phyloP scores from a whole-genome alignment of 257 asterid genomes.

The Gentiana macrophylla region DNA sequence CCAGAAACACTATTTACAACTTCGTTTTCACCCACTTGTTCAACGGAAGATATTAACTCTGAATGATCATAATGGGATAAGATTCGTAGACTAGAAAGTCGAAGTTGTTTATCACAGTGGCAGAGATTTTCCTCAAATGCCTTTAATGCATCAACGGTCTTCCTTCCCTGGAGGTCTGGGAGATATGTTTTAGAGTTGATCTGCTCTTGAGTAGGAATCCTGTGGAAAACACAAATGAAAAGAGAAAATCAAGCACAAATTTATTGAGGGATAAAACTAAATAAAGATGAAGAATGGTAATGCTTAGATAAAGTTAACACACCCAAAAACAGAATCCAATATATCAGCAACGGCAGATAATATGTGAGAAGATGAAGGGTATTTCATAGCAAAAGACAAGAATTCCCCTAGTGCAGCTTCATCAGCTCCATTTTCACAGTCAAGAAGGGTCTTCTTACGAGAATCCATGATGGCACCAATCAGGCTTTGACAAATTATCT shows the following conservation, averaged over 20 bases:
- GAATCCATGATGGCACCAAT: constrained; percentile 68
- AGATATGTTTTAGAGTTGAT: constrained; percentile 29
- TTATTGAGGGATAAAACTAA: neutral
- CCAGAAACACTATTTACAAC: constrained; percentile 23
- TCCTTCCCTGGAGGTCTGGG: constrained; percentile 37
- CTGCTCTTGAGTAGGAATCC: constrained; percentile 30
- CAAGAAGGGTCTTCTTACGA: constrained; percentile 32
- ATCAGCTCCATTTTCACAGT: constrained; percentile 24
- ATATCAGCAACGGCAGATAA: constrained; percentile 71
- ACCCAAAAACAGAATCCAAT: constrained; percentile 60
- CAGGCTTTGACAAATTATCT: constrained; percentile 49
- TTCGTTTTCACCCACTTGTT: constrained; percentile 28
- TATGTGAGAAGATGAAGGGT: constrained; percentile 55
- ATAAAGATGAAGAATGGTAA: neutral
- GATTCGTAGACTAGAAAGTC: constrained; percentile 68
- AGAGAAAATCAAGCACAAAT: constrained; percentile 2
- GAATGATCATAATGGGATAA: constrained; percentile 68
- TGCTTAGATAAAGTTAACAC: neutral
- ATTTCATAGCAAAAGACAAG: constrained; percentile 59
- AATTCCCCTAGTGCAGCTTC: constrained; percentile 36
- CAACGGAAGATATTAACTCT: constrained; percentile 20
- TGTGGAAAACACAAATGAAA: constrained; percentile 20
- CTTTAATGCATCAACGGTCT: constrained; percentile 37
- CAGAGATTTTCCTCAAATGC: constrained; percentile 53
- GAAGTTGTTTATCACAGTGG: constrained; percentile 51